phyloP scores from a whole-genome alignment of 106 monocot genomes.

The Dioscorea alata region DNA sequence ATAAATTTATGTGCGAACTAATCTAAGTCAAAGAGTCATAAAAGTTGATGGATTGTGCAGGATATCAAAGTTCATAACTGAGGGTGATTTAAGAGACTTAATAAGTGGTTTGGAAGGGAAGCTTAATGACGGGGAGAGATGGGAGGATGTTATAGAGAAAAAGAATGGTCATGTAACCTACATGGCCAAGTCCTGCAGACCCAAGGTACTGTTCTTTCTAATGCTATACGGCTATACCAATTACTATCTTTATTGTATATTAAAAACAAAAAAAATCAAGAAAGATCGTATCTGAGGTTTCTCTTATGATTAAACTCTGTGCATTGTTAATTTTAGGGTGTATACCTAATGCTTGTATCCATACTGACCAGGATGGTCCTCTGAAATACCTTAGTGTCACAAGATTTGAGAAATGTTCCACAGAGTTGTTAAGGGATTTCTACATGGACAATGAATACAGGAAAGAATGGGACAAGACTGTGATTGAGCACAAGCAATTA shows the following conservation, averaged over 20 bases:
- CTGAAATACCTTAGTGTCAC: constrained; percentile 75
- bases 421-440: constrained; percentile 81
- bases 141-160: constrained; percentile 71
- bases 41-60: constrained; percentile 12
- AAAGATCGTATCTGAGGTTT: no score
- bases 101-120: constrained; percentile 36
- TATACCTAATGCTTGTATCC: neutral
- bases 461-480: constrained; percentile 86
- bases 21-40: no score
- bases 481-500: constrained; percentile 63
- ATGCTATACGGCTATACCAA: no score
- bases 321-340: no score
- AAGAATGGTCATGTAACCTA: constrained; percentile 51
- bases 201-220: constrained; percentile 33
- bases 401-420: constrained; percentile 65
- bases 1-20: no score
- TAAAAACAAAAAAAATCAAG: no score
- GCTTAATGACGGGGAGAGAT: constrained; percentile 28
- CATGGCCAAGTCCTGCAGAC: constrained; percentile 58
- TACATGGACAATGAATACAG: constrained; percentile 98
- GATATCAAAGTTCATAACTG: constrained; percentile 34
- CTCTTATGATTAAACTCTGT: no score
- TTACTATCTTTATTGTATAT: no score
- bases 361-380: constrained; percentile 60
- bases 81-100: constrained; percentile 51